Evolutionary conservation across 768 basidiomycete species (phyloP).

Genomic region (Tubosaeta sp.): DNA sequence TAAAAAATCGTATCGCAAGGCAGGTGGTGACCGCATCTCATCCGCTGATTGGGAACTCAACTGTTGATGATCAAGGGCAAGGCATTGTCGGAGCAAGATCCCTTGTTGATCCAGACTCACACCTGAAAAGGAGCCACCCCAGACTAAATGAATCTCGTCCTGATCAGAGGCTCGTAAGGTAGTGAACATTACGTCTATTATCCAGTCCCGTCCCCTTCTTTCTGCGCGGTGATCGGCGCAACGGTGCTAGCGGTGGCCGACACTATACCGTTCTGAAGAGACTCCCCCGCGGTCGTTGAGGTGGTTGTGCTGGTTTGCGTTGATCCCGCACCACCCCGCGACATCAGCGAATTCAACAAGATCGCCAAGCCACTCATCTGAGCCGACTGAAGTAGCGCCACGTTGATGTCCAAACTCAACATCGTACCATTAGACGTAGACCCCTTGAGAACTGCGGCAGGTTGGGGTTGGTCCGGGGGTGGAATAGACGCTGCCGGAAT

Average conservation of each 20-base stretch:
- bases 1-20: too few species aligned
- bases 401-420: conserved; percentile 75
- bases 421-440: conserved; percentile 68
- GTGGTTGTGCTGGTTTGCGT: conserved; percentile 15
- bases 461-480: conserved; percentile 54
- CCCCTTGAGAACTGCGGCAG: conserved; percentile 72
- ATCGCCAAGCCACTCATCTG: conserved; percentile 75
- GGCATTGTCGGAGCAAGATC: too few species aligned
- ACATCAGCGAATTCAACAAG: conserved; percentile 67
- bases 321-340: conserved; percentile 33
- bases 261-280: conserved; percentile 13
- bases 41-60: too few species aligned
- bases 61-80: too few species aligned
- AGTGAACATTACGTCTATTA: conserved; percentile 17
- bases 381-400: conserved; percentile 64
- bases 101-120: too few species aligned
- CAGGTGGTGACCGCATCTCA: too few species aligned
- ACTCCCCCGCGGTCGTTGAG: conserved; percentile 9
- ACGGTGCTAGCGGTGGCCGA: conserved; percentile 3
- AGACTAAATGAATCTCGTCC: conserved; percentile 4
- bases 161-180: conserved; percentile 7
- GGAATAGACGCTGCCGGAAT: conserved; percentile 54
- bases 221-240: conserved; percentile 10
- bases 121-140: too few species aligned
- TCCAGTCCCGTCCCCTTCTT: conserved; percentile 19